Base-by-base conservation (phyloP, 2,329 filamentous ascomycete genomes). In the Aspergillus sp. region DNA sequence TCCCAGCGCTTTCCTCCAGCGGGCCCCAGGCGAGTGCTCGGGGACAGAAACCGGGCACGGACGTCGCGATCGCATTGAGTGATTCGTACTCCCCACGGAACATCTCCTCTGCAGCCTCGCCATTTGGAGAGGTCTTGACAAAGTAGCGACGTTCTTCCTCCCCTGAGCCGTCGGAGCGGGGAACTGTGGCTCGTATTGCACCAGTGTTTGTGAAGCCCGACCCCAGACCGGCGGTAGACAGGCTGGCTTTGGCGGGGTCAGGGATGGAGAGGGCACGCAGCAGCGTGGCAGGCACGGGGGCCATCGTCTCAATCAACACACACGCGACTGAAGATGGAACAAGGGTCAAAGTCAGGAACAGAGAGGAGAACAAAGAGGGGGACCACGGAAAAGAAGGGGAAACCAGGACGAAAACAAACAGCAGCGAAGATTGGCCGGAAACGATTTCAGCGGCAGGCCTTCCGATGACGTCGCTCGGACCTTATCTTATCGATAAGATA, bases 21-120 rank as follows among this genome's bases (percentile, higher is more conserved):
- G 75, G 65, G 1, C 93, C 93, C 72, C 91, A 87, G 36, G 90
- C 91, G 72, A 92, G 83, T 0, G 91, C 89, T 50, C 82, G 82
- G 0, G 93, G 92, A 70, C 91, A 94, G 56, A 97, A 85, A 32
- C 84, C 84, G 1, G 92, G 90, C 0, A 95, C 89, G 13, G 82
- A 81, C 49, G 80, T 71, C 72, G 92, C 85, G 66, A 98, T 91
- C 57, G 92, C 91, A 71, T 92, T 93, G 57, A 97, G 85, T 2
- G 91, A 96, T 53, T 86, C 85, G 72, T 92, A 89, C 76, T 97
- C 94, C 62, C 93, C 91, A 86, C 69, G 67, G 64, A 76, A 74
- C 74, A 78, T 79, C 51, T 77, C 72, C 55, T 68, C 64, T 9
- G 79, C 73, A 52, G 72, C 66, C 55, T 63, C 54, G 23, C 73